These are phyloP conservation scores for Mycena citricolor DNA, from an alignment of 1,284 basidiomycete species.

Conservation along the genomic window DNA sequence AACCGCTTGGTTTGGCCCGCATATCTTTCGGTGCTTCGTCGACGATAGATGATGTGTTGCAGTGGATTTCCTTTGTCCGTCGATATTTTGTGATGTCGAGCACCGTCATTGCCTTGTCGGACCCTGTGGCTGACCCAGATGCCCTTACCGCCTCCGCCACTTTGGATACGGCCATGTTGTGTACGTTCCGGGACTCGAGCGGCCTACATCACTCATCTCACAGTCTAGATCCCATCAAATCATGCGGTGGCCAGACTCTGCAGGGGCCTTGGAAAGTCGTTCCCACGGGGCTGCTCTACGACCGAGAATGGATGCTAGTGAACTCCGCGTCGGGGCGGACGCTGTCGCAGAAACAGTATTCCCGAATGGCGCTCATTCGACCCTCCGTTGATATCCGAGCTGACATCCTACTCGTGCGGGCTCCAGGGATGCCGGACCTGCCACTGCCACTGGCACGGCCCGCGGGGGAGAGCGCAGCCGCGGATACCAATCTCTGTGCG, in stretches of 20 bases:
- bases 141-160: not conserved
- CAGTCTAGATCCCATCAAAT: constrained; percentile 22
- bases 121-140: constrained; percentile 2
- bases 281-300: constrained; percentile 18
- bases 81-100: constrained; percentile 24
- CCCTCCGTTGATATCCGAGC: constrained; percentile 15
- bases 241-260: constrained; percentile 20
- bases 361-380: constrained; percentile 19
- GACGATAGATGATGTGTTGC: constrained; percentile 20
- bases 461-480: constrained; percentile 1
- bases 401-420: constrained; percentile 12
- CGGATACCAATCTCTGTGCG: constrained; percentile 20
- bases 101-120: constrained; percentile 8
- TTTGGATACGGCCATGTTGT: constrained; percentile 15
- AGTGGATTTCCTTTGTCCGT: constrained; percentile 21
- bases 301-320: constrained; percentile 24
- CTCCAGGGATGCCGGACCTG: constrained; percentile 18
- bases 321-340: constrained; percentile 16
- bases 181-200: too few species aligned
- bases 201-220: too few species aligned
- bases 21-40: constrained; percentile 23
- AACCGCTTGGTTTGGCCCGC: constrained; percentile 19
- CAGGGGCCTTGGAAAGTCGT: constrained; percentile 16
- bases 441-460: constrained; percentile 9
- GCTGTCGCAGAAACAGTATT: constrained; percentile 22